Conservation (phyloP, 1,284 basidiomycete genomes). For the Cutaneotrichosporon sp. region DNA sequence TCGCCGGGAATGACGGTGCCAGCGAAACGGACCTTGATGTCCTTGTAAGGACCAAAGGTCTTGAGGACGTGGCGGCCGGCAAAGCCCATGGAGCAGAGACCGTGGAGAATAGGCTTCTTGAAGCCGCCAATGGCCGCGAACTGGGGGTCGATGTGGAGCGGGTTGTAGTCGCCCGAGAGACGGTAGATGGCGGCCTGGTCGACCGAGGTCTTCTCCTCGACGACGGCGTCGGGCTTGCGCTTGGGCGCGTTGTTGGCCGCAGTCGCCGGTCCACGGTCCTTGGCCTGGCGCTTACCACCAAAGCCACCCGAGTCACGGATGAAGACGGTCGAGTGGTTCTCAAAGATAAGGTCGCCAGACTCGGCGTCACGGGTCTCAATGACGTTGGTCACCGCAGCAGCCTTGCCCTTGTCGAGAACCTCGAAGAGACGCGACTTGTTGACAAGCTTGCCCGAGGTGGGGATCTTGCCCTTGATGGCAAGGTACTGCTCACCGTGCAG, state of each 20-base stretch:
- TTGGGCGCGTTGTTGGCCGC: constrained; percentile 78
- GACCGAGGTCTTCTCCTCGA: constrained; percentile 76
- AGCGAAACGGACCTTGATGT: constrained; percentile 88
- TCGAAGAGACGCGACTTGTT: constrained; percentile 59
- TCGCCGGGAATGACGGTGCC: constrained; percentile 81
- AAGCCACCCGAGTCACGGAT: constrained; percentile 93
- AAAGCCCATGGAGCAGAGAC: constrained; percentile 88
- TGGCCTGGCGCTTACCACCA: constrained; percentile 74
- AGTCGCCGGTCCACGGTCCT: constrained; percentile 85
- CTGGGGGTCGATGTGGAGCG: constrained; percentile 86
- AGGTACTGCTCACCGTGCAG: constrained; percentile 97
- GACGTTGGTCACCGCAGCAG: constrained; percentile 74
- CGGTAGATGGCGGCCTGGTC: constrained; percentile 88
- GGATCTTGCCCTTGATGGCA: constrained; percentile 78
- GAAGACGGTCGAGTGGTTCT: constrained; percentile 89
- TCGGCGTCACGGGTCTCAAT: constrained; percentile 73
- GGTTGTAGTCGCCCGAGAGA: constrained; percentile 84
- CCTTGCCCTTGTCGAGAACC: constrained; percentile 65
- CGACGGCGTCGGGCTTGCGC: constrained; percentile 72
- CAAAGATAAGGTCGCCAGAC: constrained; percentile 77
- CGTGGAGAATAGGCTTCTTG: constrained; percentile 71
- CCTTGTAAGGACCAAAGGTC: constrained; percentile 75
- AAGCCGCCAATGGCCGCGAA: constrained; percentile 95
- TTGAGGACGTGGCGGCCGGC: constrained; percentile 90
- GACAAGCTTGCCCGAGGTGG: constrained; percentile 76